phyloP scores from a whole-genome alignment of 108 stramenopile species.

The Mediolabrus comicus region DNA sequence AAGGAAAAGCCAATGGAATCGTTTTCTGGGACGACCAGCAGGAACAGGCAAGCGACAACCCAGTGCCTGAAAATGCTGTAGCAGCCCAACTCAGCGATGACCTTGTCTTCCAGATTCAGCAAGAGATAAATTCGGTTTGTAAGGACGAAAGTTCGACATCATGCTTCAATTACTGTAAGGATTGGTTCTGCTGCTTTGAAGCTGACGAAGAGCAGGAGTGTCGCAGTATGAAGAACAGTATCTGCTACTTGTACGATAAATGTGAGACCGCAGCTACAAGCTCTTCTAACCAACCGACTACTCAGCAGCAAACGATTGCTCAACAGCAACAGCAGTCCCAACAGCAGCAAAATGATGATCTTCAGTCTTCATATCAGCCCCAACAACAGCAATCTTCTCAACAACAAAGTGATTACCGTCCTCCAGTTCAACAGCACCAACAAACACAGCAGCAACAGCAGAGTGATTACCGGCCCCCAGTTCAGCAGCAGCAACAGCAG shows the following conservation, averaged over 20 bases:
- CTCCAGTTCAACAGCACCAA: neutral
- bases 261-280: neutral
- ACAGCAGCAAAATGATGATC: neutral
- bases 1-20: neutral
- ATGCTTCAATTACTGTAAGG: neutral
- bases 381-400: no score
- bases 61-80: neutral
- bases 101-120: neutral
- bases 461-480: neutral
- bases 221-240: neutral
- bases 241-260: neutral
- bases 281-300: neutral
- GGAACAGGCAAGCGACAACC: neutral
- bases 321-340: neutral
- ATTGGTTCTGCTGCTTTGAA: conserved; percentile 2
- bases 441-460: neutral
- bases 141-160: neutral
- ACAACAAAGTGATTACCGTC: neutral
- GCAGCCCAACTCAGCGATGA: neutral
- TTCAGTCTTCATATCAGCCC: no score
- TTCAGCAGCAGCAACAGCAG: neutral
- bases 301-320: neutral
- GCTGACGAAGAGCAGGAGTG: neutral
- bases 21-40: neutral
- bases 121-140: neutral